Base-by-base conservation (phyloP, 805 yeast genomes). In the Wickerhamiella sergipiensis region DNA sequence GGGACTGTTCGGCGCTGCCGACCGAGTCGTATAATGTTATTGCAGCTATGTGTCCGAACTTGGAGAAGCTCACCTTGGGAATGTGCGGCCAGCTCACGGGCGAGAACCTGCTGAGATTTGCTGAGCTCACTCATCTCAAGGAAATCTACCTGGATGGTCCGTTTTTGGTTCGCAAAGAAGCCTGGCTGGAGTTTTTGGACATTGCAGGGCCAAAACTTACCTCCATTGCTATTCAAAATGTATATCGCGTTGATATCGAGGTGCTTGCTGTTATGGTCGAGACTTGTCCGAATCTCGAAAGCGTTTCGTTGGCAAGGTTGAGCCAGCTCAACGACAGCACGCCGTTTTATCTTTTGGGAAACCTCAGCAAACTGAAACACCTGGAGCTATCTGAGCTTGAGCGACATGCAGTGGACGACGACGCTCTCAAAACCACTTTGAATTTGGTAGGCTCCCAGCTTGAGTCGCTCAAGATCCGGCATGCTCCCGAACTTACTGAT, bases 41-140 rank as follows among this genome's bases (percentile, higher is more conserved):
- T 39, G 88, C 89, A 0, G 72, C 94, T 0, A 83, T 69, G 62
- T 85, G 95, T 57, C 95, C 96, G 0, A 72, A 81, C 24, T 54
- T 92, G 3, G 80, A 76, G 56, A 64, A 71, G 1, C 64, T 92
- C 44, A 81, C 81, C 0, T 68, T 92, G 45, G 79, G 80, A 52
- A 90, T 89, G 97, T 90, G 97, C 70, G 98, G 98, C 4, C 89
- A 85, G 58, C 68, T 92, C 42, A 87, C 83, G 58, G 85, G 85
- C 62, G 88, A 82, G 55, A 82, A 83, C 52, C 64, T 92, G 52
- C 62, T 70, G 17, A 83, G 86, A 61, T 78, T 76, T 53, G 74
- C 77, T 4, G 68, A 85, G 55, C 69, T 90, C 43, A 67, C 68
- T 0, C 66, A 75, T 29, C 69, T 92, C 46, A 70, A 64, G 15